These are phyloP conservation scores for Blumeria graminis DNA, from an alignment of 2,329 filamentous ascomycete species.

Conservation along the genomic window DNA sequence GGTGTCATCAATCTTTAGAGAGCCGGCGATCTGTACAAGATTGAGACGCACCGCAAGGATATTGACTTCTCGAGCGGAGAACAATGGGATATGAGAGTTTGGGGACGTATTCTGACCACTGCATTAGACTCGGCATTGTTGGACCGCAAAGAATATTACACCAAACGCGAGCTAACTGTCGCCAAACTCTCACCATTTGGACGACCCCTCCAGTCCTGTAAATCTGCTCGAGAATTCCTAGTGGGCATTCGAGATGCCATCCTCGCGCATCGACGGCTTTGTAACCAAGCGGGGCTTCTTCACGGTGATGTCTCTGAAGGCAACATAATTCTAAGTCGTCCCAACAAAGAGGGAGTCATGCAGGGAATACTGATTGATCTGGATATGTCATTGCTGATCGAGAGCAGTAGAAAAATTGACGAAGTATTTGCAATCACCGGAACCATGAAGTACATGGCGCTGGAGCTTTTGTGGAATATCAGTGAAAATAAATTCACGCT, in stretches of 20 bases:
- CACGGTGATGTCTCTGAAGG: conserved; percentile 17
- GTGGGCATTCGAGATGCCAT: conserved; percentile 11
- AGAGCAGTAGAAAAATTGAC: too few species aligned
- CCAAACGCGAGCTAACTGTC: too few species aligned
- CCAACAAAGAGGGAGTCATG: conserved; percentile 4
- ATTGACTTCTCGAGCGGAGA: too few species aligned
- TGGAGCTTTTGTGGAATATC: conserved; percentile 1
- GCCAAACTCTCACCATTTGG: conserved; percentile 10
- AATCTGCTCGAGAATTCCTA: conserved; percentile 15
- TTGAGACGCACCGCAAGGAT: too few species aligned
- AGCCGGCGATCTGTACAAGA: too few species aligned
- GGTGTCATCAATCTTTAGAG: too few species aligned
- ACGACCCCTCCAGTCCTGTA: conserved; percentile 12
- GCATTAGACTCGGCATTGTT: too few species aligned
- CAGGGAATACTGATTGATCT: too few species aligned
- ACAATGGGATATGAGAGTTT: too few species aligned
- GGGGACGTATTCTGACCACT: too few species aligned
- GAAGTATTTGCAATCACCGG: conserved; percentile 1
- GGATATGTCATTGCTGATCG: conserved; percentile 1
- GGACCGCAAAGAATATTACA: too few species aligned
- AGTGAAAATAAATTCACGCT: too few species aligned
- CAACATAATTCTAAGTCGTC: conserved; percentile 19
- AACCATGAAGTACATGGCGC: conserved; percentile 4
- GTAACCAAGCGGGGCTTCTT: conserved; percentile 15
- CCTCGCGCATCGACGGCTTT: conserved; percentile 16